A percentile compares a stretch with the other conserved stretches of the same genome.
These are phyloP conservation scores for Aspergillus bertholletiae DNA, from an alignment of 495 filamentous ascomycete species.

Conservation along the genomic window DNA sequence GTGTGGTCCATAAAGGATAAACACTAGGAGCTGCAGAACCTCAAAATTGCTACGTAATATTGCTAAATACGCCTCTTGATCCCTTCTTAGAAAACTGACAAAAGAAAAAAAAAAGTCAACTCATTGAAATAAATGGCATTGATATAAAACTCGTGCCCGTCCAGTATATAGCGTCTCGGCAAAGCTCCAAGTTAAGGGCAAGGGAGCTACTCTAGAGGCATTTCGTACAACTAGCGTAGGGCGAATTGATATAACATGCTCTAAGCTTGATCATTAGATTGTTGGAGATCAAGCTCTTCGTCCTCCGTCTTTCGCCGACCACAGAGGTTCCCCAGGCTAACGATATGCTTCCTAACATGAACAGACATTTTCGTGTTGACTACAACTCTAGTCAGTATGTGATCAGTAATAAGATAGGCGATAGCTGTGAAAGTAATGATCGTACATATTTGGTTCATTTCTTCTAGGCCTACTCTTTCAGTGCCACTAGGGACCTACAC, in stretches of 20 bases:
- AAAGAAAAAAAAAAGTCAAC: no score
- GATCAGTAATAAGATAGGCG: no score
- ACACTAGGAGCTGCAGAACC: no score
- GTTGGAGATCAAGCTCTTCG: background rate
- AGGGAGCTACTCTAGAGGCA: no score
- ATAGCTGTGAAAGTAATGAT: background rate
- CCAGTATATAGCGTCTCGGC: no score
- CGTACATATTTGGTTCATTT: constrained; percentile 30
- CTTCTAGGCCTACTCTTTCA: constrained; percentile 24
- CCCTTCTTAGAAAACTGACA: background rate
- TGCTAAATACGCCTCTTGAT: no score
- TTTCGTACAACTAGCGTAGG: no score
- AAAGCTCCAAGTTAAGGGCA: no score
- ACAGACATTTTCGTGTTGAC: background rate
- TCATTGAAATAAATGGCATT: background rate
- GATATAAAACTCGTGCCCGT: no score
- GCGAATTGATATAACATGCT: background rate
- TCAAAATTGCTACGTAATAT: no score
- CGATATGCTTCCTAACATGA: background rate
- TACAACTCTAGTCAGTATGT: background rate
- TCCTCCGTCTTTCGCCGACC: background rate
- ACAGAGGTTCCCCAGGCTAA: background rate
- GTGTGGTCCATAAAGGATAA: no score
- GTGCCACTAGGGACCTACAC: constrained; percentile 15
- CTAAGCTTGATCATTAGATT: background rate